Evolutionary conservation across 768 basidiomycete genomes (phyloP).

Genomic region (Asterophora parasitica): DNA sequence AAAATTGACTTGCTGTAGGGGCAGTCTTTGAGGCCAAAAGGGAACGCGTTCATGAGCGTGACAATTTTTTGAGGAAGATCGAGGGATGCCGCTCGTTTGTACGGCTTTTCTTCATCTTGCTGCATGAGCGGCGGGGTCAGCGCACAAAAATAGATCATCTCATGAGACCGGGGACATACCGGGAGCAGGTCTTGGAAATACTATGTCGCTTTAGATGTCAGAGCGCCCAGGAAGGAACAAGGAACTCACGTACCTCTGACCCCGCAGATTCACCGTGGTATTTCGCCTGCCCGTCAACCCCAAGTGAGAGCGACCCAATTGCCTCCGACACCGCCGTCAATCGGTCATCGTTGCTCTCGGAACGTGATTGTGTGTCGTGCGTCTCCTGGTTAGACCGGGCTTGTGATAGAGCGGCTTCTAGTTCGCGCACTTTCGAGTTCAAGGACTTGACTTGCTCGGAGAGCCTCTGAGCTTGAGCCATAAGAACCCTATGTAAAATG

Average conservation of each 20-base stretch:
- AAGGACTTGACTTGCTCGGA: conserved; percentile 43
- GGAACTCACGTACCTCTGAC: conserved; percentile 35
- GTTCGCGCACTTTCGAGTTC: conserved; percentile 37
- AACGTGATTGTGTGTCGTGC: neutral
- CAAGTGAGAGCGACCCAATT: conserved; percentile 47
- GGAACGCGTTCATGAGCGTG: conserved; percentile 43
- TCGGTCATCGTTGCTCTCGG: conserved; percentile 16
- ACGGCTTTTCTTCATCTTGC: conserved; percentile 14
- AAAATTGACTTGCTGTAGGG: conserved; percentile 34
- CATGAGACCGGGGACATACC: conserved; percentile 16
- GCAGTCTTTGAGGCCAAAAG: conserved; percentile 40
- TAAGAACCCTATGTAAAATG: conserved; percentile 35
- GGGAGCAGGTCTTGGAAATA: conserved; percentile 37
- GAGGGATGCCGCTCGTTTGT: conserved; percentile 18
- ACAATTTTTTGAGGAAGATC: conserved; percentile 40
- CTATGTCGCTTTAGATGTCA: conserved; percentile 16
- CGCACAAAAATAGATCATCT: neutral
- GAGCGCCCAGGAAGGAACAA: neutral
- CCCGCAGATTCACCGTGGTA: conserved; percentile 48
- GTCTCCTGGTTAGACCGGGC: conserved; percentile 8
- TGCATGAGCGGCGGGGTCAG: conserved; percentile 6
- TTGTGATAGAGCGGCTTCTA: conserved; percentile 37
- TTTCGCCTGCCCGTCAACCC: conserved; percentile 40
- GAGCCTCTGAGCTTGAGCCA: conserved; percentile 45
- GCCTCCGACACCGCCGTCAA: conserved; percentile 31